Base-by-base conservation (phyloP, 169 alveolate genomes). In the Blepharisma undulans region DNA sequence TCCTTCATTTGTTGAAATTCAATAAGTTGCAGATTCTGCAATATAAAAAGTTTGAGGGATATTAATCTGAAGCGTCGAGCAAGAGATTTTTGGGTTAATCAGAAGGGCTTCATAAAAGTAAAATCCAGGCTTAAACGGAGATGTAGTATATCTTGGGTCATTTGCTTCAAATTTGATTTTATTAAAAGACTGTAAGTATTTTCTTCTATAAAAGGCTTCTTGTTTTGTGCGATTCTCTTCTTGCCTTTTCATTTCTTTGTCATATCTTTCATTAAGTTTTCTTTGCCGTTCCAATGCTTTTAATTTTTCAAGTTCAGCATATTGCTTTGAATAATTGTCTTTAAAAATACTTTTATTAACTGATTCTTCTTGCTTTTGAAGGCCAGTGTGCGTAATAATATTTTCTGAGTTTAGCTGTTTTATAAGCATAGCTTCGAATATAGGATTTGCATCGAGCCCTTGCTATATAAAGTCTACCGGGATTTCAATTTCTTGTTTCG, bases 41-140 rank as follows among this genome's bases (percentile, higher is more conserved):
- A 79, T 29, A 74, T 74, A 79, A 79, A 79, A n/a, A 2, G 34
- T 79, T 30, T 2, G 16, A 79, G 87, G 87, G 18, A 79, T 79
- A 0, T 79, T 79, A 4, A 79, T 22, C 1, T 79, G 30, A 4
- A 79, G 34, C 71, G 10, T 10, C 6, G 29, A 27, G 10, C 29
- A 22, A 79, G 87, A 76, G 34, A 30, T 8, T 33, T 33, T 79
- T 10, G 29, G 36, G 66, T 79, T 79, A n/a, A n/a, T n/a, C 29
- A 79, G 16, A 27, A 79, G 87, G 16, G 30, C 34, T 79, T 79
- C 66, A 33, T 27, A 79, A 33, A 79, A 79, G 10, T 29, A 33
- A 79, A 79, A 30, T n/a, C 87, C 87, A 32, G 87, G 87, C 87
- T 79, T n/a, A 27, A 79, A 27, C 0, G 87, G 87, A 27, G 66